phyloP scores from a whole-genome alignment of 805 yeast genomes.

The Schwanniomyces polymorphus region DNA sequence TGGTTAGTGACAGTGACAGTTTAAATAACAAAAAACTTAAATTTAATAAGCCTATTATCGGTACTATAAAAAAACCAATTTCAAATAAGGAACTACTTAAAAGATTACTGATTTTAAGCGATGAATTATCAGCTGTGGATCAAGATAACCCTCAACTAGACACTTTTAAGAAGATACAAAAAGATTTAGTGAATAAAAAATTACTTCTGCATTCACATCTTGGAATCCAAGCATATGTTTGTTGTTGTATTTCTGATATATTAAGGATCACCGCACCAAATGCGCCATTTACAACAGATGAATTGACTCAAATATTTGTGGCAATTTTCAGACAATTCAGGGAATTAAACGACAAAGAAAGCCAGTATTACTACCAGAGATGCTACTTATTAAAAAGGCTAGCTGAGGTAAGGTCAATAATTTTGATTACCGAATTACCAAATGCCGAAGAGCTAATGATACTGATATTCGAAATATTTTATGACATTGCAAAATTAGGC shows the following conservation, averaged over 20 bases:
- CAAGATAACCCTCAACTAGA: conserved; percentile 56
- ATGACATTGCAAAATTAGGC: conserved; percentile 45
- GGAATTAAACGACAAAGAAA: conserved; percentile 52
- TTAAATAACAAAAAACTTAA: conserved; percentile 9
- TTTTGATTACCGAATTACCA: conserved; percentile 73
- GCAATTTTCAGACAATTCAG: conserved; percentile 65
- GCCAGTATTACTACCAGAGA: conserved; percentile 63
- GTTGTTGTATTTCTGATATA: conserved; percentile 76
- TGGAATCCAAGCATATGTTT: conserved; percentile 68
- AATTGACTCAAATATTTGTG: conserved; percentile 64
- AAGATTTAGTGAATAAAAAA: conserved; percentile 57
- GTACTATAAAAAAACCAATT: conserved; percentile 58
- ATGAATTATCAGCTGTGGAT: conserved; percentile 61
- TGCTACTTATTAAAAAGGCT: conserved; percentile 64
- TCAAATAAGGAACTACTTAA: conserved; percentile 59
- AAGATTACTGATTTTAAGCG: conserved; percentile 57
- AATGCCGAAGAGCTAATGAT: conserved; percentile 56
- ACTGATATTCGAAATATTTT: conserved; percentile 60
- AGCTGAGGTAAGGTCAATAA: conserved; percentile 73
- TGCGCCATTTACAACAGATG: conserved; percentile 74
- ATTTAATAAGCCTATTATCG: conserved; percentile 50
- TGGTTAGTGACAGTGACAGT: background rate
- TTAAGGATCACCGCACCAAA: conserved; percentile 82
- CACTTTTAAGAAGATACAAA: conserved; percentile 42
- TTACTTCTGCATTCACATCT: conserved; percentile 58